Percentiles rank a stretch among this genome's conserved stretches.
These are phyloP conservation scores for Trichophyton rubrum DNA, from an alignment of 2,329 filamentous ascomycete genomes.

Conservation along the genomic window DNA sequence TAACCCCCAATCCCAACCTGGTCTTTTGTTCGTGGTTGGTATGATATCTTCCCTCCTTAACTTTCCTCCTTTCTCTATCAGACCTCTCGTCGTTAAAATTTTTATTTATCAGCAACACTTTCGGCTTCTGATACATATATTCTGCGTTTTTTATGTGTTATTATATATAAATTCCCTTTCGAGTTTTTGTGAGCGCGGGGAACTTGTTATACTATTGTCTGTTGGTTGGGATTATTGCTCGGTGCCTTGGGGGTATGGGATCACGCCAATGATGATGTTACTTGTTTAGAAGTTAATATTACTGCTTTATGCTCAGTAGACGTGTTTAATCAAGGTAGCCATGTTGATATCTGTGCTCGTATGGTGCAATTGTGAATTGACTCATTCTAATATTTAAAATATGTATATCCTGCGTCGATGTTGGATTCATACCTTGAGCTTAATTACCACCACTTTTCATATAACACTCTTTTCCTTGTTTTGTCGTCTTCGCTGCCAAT, in stretches of 20 bases:
- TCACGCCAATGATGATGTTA: neutral
- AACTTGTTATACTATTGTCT: neutral
- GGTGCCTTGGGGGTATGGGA: neutral
- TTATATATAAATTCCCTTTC: neutral
- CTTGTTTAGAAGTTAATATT: neutral
- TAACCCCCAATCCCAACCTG: neutral
- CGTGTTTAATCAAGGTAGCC: neutral
- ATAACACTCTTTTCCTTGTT: neutral
- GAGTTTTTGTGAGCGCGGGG: neutral
- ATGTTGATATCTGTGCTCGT: neutral
- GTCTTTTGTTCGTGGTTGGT: neutral
- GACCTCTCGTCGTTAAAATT: neutral
- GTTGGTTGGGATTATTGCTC: neutral
- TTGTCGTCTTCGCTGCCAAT: no score
- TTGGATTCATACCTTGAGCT: neutral
- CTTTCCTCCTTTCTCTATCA: neutral
- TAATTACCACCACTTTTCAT: neutral
- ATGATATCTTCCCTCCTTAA: neutral
- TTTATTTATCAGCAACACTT: neutral
- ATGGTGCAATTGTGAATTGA: neutral
- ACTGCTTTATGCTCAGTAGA: neutral
- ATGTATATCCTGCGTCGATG: neutral
- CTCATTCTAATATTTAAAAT: neutral
- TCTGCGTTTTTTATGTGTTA: neutral
- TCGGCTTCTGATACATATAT: neutral